phyloP scores from a whole-genome alignment of 306 rosid species.

The Prunus mume region DNA sequence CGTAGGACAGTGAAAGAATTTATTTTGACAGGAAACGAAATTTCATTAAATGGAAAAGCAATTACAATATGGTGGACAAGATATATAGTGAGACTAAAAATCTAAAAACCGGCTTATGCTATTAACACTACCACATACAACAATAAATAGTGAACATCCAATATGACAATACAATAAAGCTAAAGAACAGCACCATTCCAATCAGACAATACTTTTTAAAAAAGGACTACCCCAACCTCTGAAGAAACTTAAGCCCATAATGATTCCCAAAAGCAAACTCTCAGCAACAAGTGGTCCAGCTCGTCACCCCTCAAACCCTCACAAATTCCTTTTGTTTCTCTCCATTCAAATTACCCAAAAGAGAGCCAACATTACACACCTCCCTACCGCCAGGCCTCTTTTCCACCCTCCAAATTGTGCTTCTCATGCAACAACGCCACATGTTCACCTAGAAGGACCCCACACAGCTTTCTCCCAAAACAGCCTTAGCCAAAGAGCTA shows the following conservation, averaged over 20 bases:
- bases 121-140: neutral
- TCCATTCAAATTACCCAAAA: neutral
- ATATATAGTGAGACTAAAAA: neutral
- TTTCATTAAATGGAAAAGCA: neutral
- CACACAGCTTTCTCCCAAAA: neutral
- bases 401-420: neutral
- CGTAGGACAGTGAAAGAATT: neutral
- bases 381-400: neutral
- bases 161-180: neutral
- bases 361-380: neutral
- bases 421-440: neutral
- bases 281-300: neutral
- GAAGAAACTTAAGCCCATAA: neutral
- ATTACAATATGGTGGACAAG: neutral
- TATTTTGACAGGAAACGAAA: neutral
- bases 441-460: neutral
- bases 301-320: neutral
- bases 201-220: neutral
- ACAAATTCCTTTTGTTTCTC: neutral
- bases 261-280: neutral
- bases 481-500: neutral
- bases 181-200: neutral
- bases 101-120: neutral
- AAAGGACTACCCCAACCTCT: neutral
- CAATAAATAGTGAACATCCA: neutral